Evolutionary conservation across 345 rosid genomes (phyloP), one percentile per base, ranked within the genome.

Genomic region (Hypericum androsaemum): DNA sequence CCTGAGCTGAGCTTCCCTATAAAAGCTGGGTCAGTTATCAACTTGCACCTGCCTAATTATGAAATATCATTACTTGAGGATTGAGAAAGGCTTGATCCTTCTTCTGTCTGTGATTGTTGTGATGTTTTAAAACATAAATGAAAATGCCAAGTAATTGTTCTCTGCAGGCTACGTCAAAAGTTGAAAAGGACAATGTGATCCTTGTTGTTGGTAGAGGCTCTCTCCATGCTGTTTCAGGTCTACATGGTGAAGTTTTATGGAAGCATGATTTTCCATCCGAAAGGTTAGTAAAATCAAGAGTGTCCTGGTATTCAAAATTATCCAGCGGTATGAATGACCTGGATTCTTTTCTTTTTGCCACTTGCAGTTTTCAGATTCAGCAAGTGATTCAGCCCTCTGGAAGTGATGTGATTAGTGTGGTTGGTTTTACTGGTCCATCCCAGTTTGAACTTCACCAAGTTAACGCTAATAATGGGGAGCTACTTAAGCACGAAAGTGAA

Each of bases 171-270:
- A 83, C 65, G 73, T 67, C 66, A 49, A 81, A 74, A 78, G 72
- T 65, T 71, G 90, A 78, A 58, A 86, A 77, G 80, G 94, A 86
- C 72, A 76, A 66, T 39, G 41, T 66, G 37, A 66, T 83, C 57
- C 44, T 83, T 56, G 85, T 87, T 58, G 80, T 81, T 35, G 68
- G 83, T 49, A 74, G 71, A 68, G 94, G 97, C 57, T 72, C 74
- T 62, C 81, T 94, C 58, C 82, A 77, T 74, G 95, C 94, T 62
- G 66, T 94, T 68, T 94, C 99, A 71, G 78, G 89, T 64, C 10
- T 73, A 57, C 89, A 83, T 71, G 97, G 99, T 15, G 95, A 83
- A 65, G 49, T 88, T 66, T 72, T 94, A 47, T 94, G 99, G 99
- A 79, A 72, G 71, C 79, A 70, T 71, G 97, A 94, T 69, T 77